These are phyloP conservation scores for Lolium multiflorum DNA, from an alignment of 176 grass and related monocot species.

Conservation along the genomic window DNA sequence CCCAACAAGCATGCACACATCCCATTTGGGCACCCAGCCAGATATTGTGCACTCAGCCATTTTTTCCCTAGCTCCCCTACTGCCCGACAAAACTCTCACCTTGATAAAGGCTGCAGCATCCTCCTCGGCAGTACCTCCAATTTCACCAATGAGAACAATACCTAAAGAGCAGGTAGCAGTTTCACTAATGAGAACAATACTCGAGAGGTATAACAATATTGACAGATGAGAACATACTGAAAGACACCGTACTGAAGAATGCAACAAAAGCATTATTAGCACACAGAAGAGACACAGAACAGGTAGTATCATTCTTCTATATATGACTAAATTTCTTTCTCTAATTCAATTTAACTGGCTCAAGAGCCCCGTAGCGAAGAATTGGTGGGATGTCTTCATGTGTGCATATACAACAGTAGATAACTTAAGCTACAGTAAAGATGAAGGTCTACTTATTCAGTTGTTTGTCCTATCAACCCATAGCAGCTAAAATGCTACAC, in stretches of 20 bases:
- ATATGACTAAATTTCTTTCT: conserved; percentile 12
- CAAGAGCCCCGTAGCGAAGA: conserved; percentile 7
- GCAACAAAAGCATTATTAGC: background rate
- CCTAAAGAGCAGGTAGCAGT: conserved; percentile 51
- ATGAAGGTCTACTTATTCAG: background rate
- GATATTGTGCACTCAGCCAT: background rate
- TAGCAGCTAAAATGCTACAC: conserved; percentile 18
- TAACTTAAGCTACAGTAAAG: background rate
- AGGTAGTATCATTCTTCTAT: background rate
- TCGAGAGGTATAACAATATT: background rate
- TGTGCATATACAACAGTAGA: conserved; percentile 19
- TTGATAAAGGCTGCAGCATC: conserved; percentile 96
- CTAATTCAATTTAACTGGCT: background rate
- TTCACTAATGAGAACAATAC: conserved; percentile 34
- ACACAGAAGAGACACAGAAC: background rate
- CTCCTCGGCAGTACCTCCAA: conserved; percentile 99
- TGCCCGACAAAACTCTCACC: conserved; percentile 51
- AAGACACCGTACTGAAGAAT: background rate
- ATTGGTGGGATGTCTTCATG: background rate
- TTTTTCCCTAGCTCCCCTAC: background rate
- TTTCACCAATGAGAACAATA: conserved; percentile 97
- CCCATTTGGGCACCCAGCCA: background rate
- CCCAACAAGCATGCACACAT: background rate
- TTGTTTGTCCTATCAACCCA: conserved; percentile 10
- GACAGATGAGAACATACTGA: conserved; percentile 17